These are phyloP conservation scores for Fusarium graminum DNA, from an alignment of 2,329 filamentous ascomycete species.

Conservation along the genomic window DNA sequence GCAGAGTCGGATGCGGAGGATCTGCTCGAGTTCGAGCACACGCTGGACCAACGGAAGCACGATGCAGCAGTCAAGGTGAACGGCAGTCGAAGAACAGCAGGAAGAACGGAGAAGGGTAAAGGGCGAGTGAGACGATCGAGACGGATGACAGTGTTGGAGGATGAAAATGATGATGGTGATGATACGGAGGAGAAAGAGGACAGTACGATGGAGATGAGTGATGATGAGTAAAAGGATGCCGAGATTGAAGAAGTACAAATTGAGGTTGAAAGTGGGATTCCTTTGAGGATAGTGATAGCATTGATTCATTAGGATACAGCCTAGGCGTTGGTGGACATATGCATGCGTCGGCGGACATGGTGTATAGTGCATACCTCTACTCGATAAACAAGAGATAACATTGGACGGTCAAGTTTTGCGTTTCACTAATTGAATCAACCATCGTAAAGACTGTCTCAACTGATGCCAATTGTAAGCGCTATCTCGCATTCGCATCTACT, in stretches of 20 bases:
- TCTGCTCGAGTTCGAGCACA: conserved; percentile 65
- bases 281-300: conserved; percentile 4
- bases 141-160: conserved; percentile 52
- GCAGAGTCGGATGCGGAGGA: conserved; percentile 63
- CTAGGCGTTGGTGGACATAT: conserved; percentile 35
- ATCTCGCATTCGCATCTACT: conserved; percentile 32
- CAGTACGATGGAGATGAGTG: conserved; percentile 69
- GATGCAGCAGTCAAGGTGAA: conserved; percentile 58
- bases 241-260: conserved; percentile 10
- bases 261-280: conserved; percentile 6
- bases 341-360: conserved; percentile 13
- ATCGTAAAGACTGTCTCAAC: background rate
- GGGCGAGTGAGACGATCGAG: conserved; percentile 56
- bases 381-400: background rate
- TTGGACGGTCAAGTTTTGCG: background rate
- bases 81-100: conserved; percentile 46
- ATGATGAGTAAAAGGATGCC: conserved; percentile 58
- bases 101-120: conserved; percentile 59
- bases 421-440: background rate
- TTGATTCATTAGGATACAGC: conserved; percentile 29
- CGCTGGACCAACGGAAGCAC: conserved; percentile 62
- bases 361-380: conserved; percentile 1
- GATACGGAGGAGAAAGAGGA: conserved; percentile 57
- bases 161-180: conserved; percentile 47
- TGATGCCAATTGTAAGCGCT: no score